phyloP scores from a whole-genome alignment of 768 basidiomycete species.

The Rhodotorula babjevae region DNA sequence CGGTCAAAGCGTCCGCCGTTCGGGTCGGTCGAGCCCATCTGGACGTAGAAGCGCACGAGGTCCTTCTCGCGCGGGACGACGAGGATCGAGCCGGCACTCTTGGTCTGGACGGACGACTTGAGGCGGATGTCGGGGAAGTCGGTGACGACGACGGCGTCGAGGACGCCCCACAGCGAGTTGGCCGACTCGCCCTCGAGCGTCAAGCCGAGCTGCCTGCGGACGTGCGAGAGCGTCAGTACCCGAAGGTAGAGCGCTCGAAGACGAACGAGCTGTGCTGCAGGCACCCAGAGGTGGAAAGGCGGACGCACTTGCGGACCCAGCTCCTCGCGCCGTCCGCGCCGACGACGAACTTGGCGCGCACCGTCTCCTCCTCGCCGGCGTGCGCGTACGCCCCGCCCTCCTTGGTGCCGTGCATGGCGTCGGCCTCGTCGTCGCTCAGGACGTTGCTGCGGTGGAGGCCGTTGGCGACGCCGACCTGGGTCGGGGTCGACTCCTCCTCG shows the following conservation, averaged over 20 bases:
- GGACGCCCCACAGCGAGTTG: slow-evolving; percentile 31
- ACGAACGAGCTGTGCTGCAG: no score
- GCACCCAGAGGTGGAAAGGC: no score
- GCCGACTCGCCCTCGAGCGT: slow-evolving; percentile 33
- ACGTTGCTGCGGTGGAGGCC: slow-evolving; percentile 29
- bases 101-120: slow-evolving; percentile 29
- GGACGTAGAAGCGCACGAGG: slow-evolving; percentile 40
- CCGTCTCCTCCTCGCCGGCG: slow-evolving; percentile 16
- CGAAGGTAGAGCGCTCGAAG: no score
- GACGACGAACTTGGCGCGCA: slow-evolving; percentile 28
- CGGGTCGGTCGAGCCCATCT: slow-evolving; percentile 9
- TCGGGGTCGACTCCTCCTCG: slow-evolving; percentile 25
- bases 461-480: slow-evolving; percentile 22
- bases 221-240: neutral
- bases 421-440: slow-evolving; percentile 25
- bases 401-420: slow-evolving; percentile 3
- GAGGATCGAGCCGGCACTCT: slow-evolving; percentile 23
- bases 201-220: slow-evolving; percentile 26
- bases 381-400: neutral
- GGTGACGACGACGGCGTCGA: slow-evolving; percentile 26
- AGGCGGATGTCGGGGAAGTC: slow-evolving; percentile 26
- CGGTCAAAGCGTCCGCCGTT: slow-evolving; percentile 20
- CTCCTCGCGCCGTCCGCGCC: slow-evolving; percentile 34
- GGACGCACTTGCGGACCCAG: slow-evolving; percentile 27
- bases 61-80: slow-evolving; percentile 24